Percentiles rank a stretch among this genome's conserved stretches.
Evolutionary conservation across 257 asterid genomes (phyloP).

Genomic region (Solanum chmielewskii): DNA sequence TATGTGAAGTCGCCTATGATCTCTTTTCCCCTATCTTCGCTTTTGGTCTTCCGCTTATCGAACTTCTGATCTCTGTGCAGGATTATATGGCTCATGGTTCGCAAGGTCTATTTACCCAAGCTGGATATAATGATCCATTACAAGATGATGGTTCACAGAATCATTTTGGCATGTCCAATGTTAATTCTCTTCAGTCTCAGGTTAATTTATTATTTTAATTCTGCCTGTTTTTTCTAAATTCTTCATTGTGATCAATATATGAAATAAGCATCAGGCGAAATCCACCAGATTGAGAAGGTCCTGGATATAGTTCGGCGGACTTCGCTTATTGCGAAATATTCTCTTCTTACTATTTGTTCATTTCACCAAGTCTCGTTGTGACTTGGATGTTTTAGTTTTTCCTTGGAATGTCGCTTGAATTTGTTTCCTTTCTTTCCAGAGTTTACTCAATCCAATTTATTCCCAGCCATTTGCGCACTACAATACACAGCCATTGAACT

Average conservation of each 20-base stretch:
- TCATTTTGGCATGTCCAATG: slow-evolving; percentile 55
- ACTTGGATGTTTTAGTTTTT: not conserved
- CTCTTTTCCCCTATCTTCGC: not conserved
- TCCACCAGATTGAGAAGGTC: not conserved
- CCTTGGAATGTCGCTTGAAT: not conserved
- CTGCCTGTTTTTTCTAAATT: not conserved
- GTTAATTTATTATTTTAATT: slow-evolving; percentile 13
- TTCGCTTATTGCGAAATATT: not conserved
- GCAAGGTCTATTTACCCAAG: slow-evolving; percentile 88
- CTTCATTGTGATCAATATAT: not conserved
- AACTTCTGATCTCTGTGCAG: slow-evolving; percentile 17
- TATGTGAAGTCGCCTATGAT: not conserved
- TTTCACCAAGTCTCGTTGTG: not conserved
- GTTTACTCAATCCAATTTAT: slow-evolving; percentile 62
- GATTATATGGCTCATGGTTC: slow-evolving; percentile 93
- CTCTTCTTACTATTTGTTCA: not conserved
- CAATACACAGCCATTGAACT: slow-evolving; percentile 51
- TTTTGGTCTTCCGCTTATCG: not conserved
- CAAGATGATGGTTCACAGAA: slow-evolving; percentile 83
- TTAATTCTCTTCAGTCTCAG: slow-evolving; percentile 83
- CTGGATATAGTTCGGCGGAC: not conserved
- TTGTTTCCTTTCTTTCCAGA: slow-evolving; percentile 24
- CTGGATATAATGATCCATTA: slow-evolving; percentile 67
- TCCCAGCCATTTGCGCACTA: slow-evolving; percentile 83
- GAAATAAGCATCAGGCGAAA: not conserved